phyloP scores from a whole-genome alignment of 176 grass and related monocot genomes.

The maize (Zea mays) region DNA sequence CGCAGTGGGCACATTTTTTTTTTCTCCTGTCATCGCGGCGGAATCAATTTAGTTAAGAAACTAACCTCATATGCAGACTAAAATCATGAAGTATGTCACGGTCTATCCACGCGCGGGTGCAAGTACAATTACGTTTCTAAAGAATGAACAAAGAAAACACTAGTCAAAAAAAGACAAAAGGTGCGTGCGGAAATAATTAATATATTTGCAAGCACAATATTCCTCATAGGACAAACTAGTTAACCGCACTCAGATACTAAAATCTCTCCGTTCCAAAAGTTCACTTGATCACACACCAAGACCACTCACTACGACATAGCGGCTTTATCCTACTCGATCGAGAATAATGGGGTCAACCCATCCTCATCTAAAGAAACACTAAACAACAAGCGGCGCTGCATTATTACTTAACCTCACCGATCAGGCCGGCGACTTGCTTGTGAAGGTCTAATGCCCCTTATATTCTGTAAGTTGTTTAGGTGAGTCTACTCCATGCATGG shows the following conservation, averaged over 20 bases:
- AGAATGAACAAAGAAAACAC: constrained; percentile 30
- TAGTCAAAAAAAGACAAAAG: constrained; percentile 38
- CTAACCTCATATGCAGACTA: not conserved
- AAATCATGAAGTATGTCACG: constrained; percentile 47
- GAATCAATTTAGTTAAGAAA: constrained; percentile 33
- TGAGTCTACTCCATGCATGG: constrained; percentile 71
- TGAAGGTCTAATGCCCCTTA: constrained; percentile 45
- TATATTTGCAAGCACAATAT: not conserved
- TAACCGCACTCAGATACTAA: constrained; percentile 32
- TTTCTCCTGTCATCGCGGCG: not conserved
- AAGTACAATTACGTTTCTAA: constrained; percentile 39
- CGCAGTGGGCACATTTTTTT: not conserved
- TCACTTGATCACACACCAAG: constrained; percentile 48
- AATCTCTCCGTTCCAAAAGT: constrained; percentile 2
- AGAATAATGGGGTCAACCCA: constrained; percentile 57
- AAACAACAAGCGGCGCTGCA: constrained; percentile 31
- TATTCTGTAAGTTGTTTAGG: constrained; percentile 76
- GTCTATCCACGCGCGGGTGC: constrained; percentile 33
- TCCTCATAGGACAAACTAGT: constrained; percentile 33
- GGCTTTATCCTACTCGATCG: constrained; percentile 32
- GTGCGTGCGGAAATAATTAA: not conserved
- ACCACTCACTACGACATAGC: constrained; percentile 36
- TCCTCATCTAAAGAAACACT: constrained; percentile 44
- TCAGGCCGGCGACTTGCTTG: constrained; percentile 40
- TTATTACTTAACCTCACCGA: constrained; percentile 36